Evolutionary conservation across 1,284 basidiomycete species (phyloP).

Genomic region (Pseudozyma hubeiensis): DNA sequence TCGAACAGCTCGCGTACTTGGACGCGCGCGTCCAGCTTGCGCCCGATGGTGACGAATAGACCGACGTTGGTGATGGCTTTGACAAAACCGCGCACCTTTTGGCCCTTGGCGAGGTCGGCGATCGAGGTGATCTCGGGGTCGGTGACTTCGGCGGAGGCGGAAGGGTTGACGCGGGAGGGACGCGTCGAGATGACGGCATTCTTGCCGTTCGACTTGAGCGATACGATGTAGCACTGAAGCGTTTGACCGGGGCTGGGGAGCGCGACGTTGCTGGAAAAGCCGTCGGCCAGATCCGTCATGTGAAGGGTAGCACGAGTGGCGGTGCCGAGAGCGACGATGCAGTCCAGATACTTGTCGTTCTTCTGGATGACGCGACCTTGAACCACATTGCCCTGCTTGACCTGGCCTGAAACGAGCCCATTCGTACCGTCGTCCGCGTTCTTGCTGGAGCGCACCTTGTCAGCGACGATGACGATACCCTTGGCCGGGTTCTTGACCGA

Average conservation of each 20-base stretch:
- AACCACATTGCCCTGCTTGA: conserved; percentile 42
- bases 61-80: conserved; percentile 84
- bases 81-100: conserved; percentile 82
- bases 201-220: conserved; percentile 72
- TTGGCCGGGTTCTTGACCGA: conserved; percentile 90
- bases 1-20: conserved; percentile 85
- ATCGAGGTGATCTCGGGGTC: conserved; percentile 71
- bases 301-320: conserved; percentile 52
- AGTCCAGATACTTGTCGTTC: conserved; percentile 49
- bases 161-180: conserved; percentile 29
- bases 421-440: conserved; percentile 6
- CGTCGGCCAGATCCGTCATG: conserved; percentile 80
- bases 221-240: conserved; percentile 78
- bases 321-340: conserved; percentile 39
- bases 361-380: conserved; percentile 44
- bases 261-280: conserved; percentile 73
- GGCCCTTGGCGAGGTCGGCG: conserved; percentile 76
- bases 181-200: conserved; percentile 37
- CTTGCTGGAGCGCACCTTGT: conserved; percentile 40
- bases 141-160: conserved; percentile 13
- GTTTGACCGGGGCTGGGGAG: conserved; percentile 78
- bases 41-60: conserved; percentile 88
- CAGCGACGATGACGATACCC: conserved; percentile 78
- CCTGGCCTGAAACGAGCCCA: conserved; percentile 10
- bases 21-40: conserved; percentile 85